Evolutionary conservation across 192 early-diverging fungal genomes (phyloP).

Genomic region (Glomus cerebriforme): DNA sequence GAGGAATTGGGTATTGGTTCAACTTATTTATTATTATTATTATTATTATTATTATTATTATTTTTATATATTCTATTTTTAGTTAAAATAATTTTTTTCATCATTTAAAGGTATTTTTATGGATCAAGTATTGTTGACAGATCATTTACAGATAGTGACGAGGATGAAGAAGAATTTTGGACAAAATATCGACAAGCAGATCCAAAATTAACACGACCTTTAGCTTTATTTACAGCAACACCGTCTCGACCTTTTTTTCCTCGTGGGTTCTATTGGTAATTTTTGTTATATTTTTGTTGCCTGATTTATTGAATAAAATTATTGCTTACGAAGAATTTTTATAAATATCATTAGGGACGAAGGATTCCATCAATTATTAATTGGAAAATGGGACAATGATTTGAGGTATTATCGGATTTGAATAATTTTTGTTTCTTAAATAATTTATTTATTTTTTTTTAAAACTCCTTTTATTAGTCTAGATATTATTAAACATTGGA

Average conservation of each 20-base stretch:
- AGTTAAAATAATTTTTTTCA: conserved; percentile 13
- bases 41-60: neutral
- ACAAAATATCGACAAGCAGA: conserved; percentile 44
- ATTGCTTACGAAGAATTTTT: neutral
- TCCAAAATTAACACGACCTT: conserved; percentile 64
- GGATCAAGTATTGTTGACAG: conserved; percentile 74
- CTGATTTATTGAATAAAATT: neutral
- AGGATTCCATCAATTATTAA: conserved; percentile 85
- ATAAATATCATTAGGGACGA: conserved; percentile 67
- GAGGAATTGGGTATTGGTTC: conserved; percentile 77
- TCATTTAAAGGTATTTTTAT: conserved; percentile 65
- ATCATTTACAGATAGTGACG: conserved; percentile 62
- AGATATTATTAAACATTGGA: conserved; percentile 82
- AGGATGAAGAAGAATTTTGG: conserved; percentile 53
- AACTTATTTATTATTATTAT: conserved; percentile 33
- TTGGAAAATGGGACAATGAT: conserved; percentile 87
- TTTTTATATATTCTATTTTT: neutral
- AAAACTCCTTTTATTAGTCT: conserved; percentile 49
- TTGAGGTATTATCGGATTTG: conserved; percentile 49
- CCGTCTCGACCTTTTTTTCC: conserved; percentile 94
- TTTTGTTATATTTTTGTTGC: neutral
- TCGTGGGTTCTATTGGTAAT: conserved; percentile 88
- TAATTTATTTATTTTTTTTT: neutral
- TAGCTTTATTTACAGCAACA: conserved; percentile 75
- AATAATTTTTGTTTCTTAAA: neutral